Conservation (phyloP, 306 rosid genomes). For the Urtica urens region DNA sequence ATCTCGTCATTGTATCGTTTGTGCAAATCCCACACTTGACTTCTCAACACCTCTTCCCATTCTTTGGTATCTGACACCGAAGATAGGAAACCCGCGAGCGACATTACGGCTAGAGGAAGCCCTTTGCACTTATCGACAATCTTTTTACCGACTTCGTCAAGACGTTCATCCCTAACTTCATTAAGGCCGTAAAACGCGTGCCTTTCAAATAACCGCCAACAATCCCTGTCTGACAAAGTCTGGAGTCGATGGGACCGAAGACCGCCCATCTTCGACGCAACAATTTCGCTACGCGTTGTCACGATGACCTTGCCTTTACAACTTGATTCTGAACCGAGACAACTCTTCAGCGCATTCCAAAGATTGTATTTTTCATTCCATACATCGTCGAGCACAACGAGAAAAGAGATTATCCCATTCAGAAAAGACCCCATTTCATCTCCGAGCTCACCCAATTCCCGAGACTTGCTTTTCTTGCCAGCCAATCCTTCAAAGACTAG, state of each 20-base stretch:
- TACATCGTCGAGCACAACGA: constrained; percentile 22
- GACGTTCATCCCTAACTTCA: not conserved
- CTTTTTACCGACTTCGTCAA: constrained; percentile 1
- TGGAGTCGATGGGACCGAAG: not conserved
- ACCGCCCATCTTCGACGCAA: constrained; percentile 5
- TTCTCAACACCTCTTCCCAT: constrained; percentile 15
- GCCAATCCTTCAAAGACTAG: not conserved
- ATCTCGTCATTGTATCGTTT: not conserved
- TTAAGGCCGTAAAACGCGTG: constrained; percentile 2
- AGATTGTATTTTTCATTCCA: constrained; percentile 12
- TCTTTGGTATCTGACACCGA: not conserved
- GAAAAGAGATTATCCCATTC: constrained; percentile 6
- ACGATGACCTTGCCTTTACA: constrained; percentile 10
- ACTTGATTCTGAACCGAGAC: constrained; percentile 12
- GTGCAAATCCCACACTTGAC: constrained; percentile 11
- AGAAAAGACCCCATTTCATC: not conserved
- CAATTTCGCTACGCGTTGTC: constrained; percentile 15
- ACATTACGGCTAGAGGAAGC: constrained; percentile 22
- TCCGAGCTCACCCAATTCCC: not conserved
- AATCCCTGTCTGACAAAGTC: constrained; percentile 2
- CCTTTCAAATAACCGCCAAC: constrained; percentile 12
- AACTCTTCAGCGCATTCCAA: constrained; percentile 7
- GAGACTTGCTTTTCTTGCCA: not conserved
- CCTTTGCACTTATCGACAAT: constrained; percentile 18
- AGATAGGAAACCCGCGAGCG: constrained; percentile 20